Percentiles rank a stretch among this genome's conserved stretches.
Evolutionary conservation across 2,329 filamentous ascomycete genomes (phyloP).

Genomic region (Penicillium sp.): DNA sequence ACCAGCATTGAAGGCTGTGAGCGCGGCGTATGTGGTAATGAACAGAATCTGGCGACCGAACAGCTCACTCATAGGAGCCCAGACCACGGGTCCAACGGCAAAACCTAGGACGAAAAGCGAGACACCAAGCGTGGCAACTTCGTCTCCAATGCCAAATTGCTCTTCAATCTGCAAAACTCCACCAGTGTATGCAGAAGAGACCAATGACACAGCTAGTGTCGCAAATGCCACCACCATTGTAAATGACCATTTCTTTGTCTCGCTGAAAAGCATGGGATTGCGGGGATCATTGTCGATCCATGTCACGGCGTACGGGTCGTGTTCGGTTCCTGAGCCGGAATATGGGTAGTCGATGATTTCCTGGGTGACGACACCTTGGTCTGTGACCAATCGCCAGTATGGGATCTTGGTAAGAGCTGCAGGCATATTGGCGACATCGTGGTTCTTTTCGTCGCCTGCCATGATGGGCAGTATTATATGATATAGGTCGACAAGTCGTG

Average conservation of each 20-base stretch:
- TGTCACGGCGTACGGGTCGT: constrained; percentile 68
- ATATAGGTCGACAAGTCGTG: neutral
- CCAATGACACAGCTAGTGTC: constrained; percentile 68
- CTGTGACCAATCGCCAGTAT: constrained; percentile 56
- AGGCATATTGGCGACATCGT: constrained; percentile 27
- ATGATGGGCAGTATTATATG: constrained; percentile 21
- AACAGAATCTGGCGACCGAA: constrained; percentile 60
- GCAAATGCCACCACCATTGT: constrained; percentile 65
- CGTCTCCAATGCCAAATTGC: constrained; percentile 55
- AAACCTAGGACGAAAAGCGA: constrained; percentile 67
- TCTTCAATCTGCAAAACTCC: constrained; percentile 47
- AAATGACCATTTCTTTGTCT: constrained; percentile 64
- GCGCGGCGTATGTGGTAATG: constrained; percentile 53
- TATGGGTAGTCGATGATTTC: constrained; percentile 60
- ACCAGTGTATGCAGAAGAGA: constrained; percentile 58
- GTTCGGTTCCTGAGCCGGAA: constrained; percentile 62
- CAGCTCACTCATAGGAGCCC: constrained; percentile 67
- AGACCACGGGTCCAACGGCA: constrained; percentile 61
- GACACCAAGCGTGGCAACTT: constrained; percentile 62
- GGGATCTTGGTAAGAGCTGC: constrained; percentile 30
- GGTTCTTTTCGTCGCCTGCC: constrained; percentile 24
- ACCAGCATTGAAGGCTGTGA: constrained; percentile 62
- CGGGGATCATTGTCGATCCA: constrained; percentile 67
- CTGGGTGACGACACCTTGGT: constrained; percentile 60
- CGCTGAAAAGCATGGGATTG: constrained; percentile 64